Conservation (phyloP, 768 basidiomycete species). For the Lentinula guzmanii region DNA sequence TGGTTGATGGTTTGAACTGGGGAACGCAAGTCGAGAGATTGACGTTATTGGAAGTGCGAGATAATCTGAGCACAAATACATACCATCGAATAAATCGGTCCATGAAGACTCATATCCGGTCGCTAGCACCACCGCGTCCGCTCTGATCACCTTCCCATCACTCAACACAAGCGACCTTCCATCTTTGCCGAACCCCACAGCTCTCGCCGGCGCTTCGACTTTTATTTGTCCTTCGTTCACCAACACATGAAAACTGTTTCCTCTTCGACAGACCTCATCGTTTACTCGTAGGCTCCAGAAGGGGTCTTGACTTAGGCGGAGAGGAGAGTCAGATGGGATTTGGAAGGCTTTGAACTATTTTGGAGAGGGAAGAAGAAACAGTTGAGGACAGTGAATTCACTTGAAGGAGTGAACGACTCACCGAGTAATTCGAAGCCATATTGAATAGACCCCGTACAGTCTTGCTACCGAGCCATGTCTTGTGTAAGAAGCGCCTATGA, state of each 20-base stretch:
- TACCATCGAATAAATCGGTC: constrained; percentile 30
- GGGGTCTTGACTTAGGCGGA: constrained; percentile 23
- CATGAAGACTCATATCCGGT: constrained; percentile 62
- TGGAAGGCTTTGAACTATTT: constrained; percentile 23
- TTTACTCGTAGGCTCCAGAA: constrained; percentile 10
- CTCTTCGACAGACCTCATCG: constrained; percentile 18
- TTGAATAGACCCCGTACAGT: constrained; percentile 46
- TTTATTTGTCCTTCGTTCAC: constrained; percentile 44
- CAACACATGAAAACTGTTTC: constrained; percentile 44
- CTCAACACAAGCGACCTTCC: constrained; percentile 33
- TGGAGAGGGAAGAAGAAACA: background rate
- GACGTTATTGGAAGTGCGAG: too few species aligned
- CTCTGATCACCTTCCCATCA: constrained; percentile 34
- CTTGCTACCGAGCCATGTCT: constrained; percentile 47
- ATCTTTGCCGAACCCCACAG: constrained; percentile 27
- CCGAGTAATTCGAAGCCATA: constrained; percentile 32
- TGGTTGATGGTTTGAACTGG: constrained; percentile 22
- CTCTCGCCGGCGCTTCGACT: constrained; percentile 39
- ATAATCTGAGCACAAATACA: background rate
- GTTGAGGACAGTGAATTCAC: too few species aligned
- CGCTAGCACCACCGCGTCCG: constrained; percentile 45
- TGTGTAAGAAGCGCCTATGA: constrained; percentile 22
- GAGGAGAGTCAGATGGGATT: constrained; percentile 43
- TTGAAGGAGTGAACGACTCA: constrained; percentile 16
- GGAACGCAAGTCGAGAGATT: too few species aligned